Base-by-base conservation (phyloP, 306 rosid species). In the Ormosia emarginata region DNA sequence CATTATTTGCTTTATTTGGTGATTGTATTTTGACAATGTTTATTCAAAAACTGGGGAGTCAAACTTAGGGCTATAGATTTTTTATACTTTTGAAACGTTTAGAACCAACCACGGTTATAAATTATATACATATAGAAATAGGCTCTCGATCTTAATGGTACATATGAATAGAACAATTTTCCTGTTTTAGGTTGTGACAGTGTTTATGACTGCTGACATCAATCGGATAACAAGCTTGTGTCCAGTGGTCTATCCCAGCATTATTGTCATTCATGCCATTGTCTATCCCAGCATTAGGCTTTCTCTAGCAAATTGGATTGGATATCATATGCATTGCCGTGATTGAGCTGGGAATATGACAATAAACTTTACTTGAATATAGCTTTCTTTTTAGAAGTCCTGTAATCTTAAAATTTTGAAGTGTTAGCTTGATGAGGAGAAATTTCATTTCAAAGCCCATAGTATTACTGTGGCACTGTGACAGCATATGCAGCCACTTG, bases 1-100 rank as follows among this genome's bases (percentile, higher is more conserved):
- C 52, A 14, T 79, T 56, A 72, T 79, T 57, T 80, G 37, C 80
- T 81, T 76, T 63, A 63, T 77, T 77, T 43, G 73, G 67, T 17
- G 30, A 68, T 68, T 81, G 53, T 71, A 15, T 64, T 65, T 58
- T 81, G 83, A 71, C 67, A 6, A 79, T 39, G 55, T 77, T 62
- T 59, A 17, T 78, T 56, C 47, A 65, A 66, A 65, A 72, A 69
- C 37, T 65, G 62, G 67, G 62, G 70, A 7, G 13, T 58, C 32
- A 12, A 58, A 79, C 62, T 66, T 66, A 10, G 64, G 43, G 77
- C 32, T 14, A 7, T 34, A 36, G 63, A 2, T 44, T 61, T 43
- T 39, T 29, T 10, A 53, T 44, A 10, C 36, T 44, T 79, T 37
- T 66, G 64, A 81, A 63, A 41, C 8, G 9, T 57, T 63, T 63